A percentile compares a stretch with the other conserved stretches of the same genome.
Conservation (phyloP, 2,329 filamentous ascomycete species). For the Trichophyton equinum region DNA sequence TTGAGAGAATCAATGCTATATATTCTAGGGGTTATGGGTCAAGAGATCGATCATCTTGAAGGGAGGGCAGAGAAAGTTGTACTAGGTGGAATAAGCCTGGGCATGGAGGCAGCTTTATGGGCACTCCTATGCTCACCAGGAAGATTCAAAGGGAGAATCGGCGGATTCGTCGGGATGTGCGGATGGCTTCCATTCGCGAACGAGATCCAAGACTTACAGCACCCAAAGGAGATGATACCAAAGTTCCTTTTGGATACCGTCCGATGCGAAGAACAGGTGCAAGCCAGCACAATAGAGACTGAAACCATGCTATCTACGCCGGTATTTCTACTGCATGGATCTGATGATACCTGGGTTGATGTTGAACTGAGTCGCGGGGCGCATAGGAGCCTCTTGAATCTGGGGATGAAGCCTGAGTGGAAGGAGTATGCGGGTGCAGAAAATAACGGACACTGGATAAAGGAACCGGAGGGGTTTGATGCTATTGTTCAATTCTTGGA, state of each 20-base stretch:
- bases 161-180: conserved; percentile 37
- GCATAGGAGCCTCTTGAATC: conserved; percentile 18
- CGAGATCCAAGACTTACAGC: not conserved
- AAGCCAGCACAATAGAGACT: not conserved
- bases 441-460: conserved; percentile 38
- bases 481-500: conserved; percentile 28
- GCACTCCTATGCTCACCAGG: conserved; percentile 24
- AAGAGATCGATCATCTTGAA: conserved; percentile 25
- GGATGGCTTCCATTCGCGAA: conserved; percentile 41
- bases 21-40: conserved; percentile 25
- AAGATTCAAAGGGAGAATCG: conserved; percentile 21
- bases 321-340: conserved; percentile 36
- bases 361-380: conserved; percentile 32
- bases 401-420: conserved; percentile 22
- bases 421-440: conserved; percentile 34
- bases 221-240: conserved; percentile 2
- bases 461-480: conserved; percentile 36
- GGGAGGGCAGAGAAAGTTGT: conserved; percentile 22
- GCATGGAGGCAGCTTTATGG: conserved; percentile 34
- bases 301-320: conserved; percentile 22
- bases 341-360: conserved; percentile 38
- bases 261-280: not conserved
- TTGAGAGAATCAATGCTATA: conserved; percentile 29
- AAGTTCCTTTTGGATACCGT: conserved; percentile 3
- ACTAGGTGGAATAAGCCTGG: conserved; percentile 40